Base-by-base conservation (phyloP, 257 asterid genomes). In the Penstemon newberryi region DNA sequence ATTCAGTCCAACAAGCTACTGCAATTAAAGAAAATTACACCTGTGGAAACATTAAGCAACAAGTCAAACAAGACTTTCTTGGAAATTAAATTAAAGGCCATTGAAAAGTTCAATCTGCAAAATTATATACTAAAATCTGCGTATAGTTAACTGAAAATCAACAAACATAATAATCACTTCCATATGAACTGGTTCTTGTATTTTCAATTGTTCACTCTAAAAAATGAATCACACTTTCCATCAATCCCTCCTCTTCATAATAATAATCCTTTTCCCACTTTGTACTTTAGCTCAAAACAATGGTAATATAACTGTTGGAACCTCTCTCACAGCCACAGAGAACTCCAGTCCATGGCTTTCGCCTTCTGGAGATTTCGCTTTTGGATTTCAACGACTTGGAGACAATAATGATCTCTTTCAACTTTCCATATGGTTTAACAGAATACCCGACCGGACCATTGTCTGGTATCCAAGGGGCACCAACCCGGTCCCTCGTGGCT, bases 271-370 rank as follows among this genome's bases (percentile, higher is more conserved):
- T 67, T 18, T 63, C 42, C 71, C 79, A 8, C 40, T 54, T 25
- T 15, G 10, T 39, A 4, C 69, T 15, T 43, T 46, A 0, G 79
- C 92, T 56, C 87, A 83, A 74, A 77, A 13, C 41, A 49, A 13
- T 13, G 75, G 76, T n/a, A 74, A 5, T 0, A 45, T 87, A 10
- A 1, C 73, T 0, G 37, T 70, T 0, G 85, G 81, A 37, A 44
- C 70, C 3, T 54, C 67, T 44, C 46, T 87, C 37, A 63, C 80
- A 0, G 94, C 96, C 9, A 58, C 63, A 1, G 70, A 52, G 5
- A 52, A 37, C 41, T 54, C 77, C 45, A 44, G 4, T 7, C 82
- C 90, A 43, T 89, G 95, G 92, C 82, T 74, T 25, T 89, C 96
- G 0, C 86, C 92, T 6, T 72, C 75, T 0, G 75, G 81, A 5